Evolutionary conservation across 768 basidiomycete genomes (phyloP), one percentile per base, ranked within the genome.

Genomic region (Mycena albidolilacea): DNA sequence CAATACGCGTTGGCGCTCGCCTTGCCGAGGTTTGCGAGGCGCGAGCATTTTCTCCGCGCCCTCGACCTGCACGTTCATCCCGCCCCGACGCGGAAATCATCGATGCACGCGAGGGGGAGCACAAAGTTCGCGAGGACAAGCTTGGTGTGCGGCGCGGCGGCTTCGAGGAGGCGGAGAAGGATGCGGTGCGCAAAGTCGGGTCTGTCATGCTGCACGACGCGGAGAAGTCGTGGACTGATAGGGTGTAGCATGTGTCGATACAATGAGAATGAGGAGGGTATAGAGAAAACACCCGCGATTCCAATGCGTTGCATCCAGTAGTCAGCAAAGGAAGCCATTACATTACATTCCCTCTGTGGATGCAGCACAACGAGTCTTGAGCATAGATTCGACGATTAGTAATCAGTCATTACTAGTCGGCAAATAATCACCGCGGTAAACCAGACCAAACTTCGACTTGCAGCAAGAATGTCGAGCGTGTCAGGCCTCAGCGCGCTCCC

Each of bases 161-260:
- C 87, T 64, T 86, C 23, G 23, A 23, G 23, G 23, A 23, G 2
- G 0, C 81, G 80, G 19, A 86, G 76, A 7, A 89, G 82, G 55
- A 90, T 88, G 62, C 79, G 78, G 41, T 85, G 83, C 23, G 89
- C 89, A 74, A 83, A 87, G 73, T 95, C 91, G 0, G 93, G 90
- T 93, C 94, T 95, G 77, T 95, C 94, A 76, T 95, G 94, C 43
- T 93, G 84, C 48, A 94, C 88, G 21, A 91, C 90, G 30, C 93
- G 83, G 43, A 95, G 84, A 78, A 91, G 81, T 95, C 92, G 76
- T 95, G 93, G 1, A 87, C 92, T 90, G 64, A 39, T 19, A 30
- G 7, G 14, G 30, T 30, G n/a, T 35, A 46, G 44, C 30, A 52
- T 23, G 52, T 52, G 37, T 55, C 46, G 14, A 6, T 19, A 15